A percentile compares a stretch with the other conserved stretches of the same genome.
These are phyloP conservation scores for Zanthoxylum bungeanum DNA, from an alignment of 345 rosid species.

Conservation along the genomic window DNA sequence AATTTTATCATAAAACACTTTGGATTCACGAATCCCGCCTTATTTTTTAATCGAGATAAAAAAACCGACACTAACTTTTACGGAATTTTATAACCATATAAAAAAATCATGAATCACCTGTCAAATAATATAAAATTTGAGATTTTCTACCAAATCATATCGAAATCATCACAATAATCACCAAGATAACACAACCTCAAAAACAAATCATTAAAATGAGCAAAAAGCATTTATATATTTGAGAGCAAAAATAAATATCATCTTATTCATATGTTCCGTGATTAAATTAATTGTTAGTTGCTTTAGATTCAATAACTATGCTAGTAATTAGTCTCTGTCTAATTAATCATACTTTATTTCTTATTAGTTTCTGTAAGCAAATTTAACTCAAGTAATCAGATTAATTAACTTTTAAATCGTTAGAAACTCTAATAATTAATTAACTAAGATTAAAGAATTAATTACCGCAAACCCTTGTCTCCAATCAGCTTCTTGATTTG, in stretches of 20 bases:
- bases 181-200: background rate
- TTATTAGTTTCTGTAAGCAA: background rate
- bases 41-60: too few relatives aligned
- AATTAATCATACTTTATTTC: background rate
- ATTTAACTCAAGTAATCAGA: background rate
- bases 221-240: background rate
- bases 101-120: background rate
- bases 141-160: too few relatives aligned
- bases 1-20: background rate
- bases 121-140: background rate
- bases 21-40: too few relatives aligned
- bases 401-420: background rate
- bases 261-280: background rate
- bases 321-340: background rate
- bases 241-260: background rate
- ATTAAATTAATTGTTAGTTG: background rate
- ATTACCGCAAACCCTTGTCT: background rate
- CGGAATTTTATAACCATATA: too few relatives aligned
- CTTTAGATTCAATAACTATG: background rate
- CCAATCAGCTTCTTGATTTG: background rate
- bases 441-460: background rate
- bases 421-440: too few relatives aligned
- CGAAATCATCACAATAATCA: background rate
- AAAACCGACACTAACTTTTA: too few relatives aligned
- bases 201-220: background rate